Conservation (phyloP, 257 asterid species). For the Solanum peruvianum region DNA sequence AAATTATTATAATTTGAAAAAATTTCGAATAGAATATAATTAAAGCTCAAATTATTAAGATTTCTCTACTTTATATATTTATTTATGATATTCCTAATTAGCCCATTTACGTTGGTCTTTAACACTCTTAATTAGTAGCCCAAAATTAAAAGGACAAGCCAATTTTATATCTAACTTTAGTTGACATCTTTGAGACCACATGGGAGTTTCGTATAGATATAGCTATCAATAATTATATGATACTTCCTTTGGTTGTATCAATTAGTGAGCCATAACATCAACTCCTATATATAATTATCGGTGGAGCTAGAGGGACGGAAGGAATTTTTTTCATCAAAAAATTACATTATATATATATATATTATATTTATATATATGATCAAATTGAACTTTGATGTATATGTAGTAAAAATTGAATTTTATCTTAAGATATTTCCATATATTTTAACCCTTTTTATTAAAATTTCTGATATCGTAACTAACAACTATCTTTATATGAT, state of each 20-base stretch:
- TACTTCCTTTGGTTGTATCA: background rate
- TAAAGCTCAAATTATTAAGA: too few species aligned
- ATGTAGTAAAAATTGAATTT: background rate
- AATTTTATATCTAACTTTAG: background rate
- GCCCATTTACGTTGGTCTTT: background rate
- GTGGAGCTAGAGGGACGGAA: background rate
- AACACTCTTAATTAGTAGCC: background rate
- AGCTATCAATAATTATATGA: background rate
- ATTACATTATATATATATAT: background rate
- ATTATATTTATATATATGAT: background rate
- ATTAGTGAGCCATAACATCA: background rate
- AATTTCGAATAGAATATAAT: too few species aligned
- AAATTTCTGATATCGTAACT: background rate
- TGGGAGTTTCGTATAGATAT: background rate
- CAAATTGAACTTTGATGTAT: background rate
- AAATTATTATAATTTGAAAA: too few species aligned
- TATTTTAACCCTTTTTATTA: background rate
- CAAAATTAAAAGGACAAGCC: background rate
- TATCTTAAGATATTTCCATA: accelerated
- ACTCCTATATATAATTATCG: background rate
- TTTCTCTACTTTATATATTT: too few species aligned
- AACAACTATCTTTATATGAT: background rate
- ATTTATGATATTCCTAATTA: background rate
- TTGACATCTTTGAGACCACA: background rate
- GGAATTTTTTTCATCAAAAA: background rate